phyloP scores from a whole-genome alignment of 805 yeast genomes.

The Komagataella phaffii region DNA sequence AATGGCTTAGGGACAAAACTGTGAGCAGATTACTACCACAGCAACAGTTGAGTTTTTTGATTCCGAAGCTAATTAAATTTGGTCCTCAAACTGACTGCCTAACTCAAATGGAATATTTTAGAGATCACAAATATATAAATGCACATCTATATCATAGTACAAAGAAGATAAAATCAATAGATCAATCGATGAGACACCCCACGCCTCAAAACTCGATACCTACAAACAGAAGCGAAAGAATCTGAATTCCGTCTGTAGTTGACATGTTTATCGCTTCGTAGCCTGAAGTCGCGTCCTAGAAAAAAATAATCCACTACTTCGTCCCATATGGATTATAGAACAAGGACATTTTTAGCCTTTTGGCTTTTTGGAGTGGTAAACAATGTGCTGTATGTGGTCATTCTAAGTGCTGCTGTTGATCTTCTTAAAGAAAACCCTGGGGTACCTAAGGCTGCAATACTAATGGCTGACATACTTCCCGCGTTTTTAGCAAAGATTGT shows the following conservation, averaged over 20 bases:
- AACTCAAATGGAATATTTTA: too few species aligned
- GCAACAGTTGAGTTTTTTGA: too few species aligned
- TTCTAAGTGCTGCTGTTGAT: conserved; percentile 85
- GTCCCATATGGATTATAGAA: not conserved
- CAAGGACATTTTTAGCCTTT: conserved; percentile 20
- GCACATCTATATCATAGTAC: too few species aligned
- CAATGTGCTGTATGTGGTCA: conserved; percentile 83
- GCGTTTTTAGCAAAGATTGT: conserved; percentile 55
- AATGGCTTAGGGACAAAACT: conserved; percentile 20
- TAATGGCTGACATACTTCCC: conserved; percentile 81
- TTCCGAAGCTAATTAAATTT: too few species aligned
- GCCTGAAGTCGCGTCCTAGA: not conserved
- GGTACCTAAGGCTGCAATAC: conserved; percentile 75
- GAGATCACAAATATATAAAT: too few species aligned
- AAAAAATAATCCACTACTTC: not conserved
- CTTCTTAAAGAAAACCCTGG: conserved; percentile 55
- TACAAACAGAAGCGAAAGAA: too few species aligned
- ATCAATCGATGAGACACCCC: too few species aligned
- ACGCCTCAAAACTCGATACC: too few species aligned
- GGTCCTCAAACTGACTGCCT: too few species aligned
- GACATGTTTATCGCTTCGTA: not conserved
- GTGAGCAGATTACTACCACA: conserved; percentile 2
- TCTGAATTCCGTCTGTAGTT: too few species aligned
- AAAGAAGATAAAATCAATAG: too few species aligned
- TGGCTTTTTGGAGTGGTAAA: conserved; percentile 80